phyloP scores from a whole-genome alignment of 257 asterid species.

The Apocynum venetum region DNA sequence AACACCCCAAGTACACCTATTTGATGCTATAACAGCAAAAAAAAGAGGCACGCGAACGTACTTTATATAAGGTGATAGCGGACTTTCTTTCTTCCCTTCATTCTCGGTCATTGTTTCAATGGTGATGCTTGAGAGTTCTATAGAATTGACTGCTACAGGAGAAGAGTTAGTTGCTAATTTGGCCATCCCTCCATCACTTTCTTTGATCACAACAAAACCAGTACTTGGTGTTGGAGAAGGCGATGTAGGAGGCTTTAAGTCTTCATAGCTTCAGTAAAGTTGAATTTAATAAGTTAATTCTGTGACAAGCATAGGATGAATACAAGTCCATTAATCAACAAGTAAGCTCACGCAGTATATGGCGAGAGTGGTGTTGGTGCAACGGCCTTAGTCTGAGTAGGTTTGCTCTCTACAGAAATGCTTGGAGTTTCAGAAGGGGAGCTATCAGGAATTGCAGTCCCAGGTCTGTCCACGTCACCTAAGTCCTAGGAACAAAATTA shows the following conservation, averaged over 20 bases:
- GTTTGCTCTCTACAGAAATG: conserved; percentile 26
- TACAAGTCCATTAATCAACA: neutral
- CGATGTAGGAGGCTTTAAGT: conserved; percentile 65
- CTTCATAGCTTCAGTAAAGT: conserved; percentile 44
- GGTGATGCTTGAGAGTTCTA: conserved; percentile 22
- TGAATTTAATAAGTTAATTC: neutral
- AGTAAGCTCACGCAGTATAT: conserved; percentile 55
- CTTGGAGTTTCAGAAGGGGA: conserved; percentile 21
- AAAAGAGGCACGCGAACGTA: conserved; percentile 16
- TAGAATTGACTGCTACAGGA: conserved; percentile 32
- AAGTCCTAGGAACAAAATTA: conserved; percentile 37
- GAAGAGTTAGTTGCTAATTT: conserved; percentile 20
- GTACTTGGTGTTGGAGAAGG: conserved; percentile 62
- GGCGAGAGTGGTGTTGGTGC: conserved; percentile 56
- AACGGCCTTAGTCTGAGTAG: conserved; percentile 34
- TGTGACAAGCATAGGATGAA: neutral
- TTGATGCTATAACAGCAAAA: neutral
- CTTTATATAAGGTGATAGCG: conserved; percentile 51
- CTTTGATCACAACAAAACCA: conserved; percentile 19
- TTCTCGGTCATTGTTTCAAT: conserved; percentile 19
- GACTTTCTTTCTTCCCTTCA: conserved; percentile 28
- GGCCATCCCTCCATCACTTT: conserved; percentile 20
- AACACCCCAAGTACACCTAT: neutral
- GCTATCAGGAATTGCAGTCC: conserved; percentile 32
- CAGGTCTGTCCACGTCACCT: conserved; percentile 29